Evolutionary conservation across 176 grass and related monocot genomes (phyloP).

Genomic region (Carex cristatella): DNA sequence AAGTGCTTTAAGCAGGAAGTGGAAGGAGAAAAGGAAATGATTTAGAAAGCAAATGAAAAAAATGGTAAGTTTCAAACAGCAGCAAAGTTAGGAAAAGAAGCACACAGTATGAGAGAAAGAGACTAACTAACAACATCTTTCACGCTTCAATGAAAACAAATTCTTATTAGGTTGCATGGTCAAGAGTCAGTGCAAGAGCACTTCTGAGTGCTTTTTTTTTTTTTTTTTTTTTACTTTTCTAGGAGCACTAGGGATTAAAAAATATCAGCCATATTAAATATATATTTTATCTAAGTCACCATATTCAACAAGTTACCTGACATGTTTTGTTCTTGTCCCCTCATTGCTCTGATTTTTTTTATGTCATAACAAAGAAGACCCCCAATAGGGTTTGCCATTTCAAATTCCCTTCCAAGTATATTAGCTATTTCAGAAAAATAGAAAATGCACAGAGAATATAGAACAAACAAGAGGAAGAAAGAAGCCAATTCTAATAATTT

Average conservation of each 20-base stretch:
- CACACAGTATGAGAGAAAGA: background rate
- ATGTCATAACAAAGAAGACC: background rate
- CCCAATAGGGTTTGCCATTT: background rate
- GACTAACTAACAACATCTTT: background rate
- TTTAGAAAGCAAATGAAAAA: background rate
- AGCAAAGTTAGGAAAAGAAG: background rate
- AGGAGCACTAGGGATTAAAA: background rate
- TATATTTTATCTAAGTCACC: background rate
- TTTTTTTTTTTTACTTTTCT: no score
- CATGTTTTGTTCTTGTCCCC: background rate
- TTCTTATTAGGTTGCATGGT: background rate
- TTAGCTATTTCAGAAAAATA: background rate
- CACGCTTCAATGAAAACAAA: background rate
- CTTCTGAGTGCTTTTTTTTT: background rate
- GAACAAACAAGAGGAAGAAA: background rate
- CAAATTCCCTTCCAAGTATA: background rate
- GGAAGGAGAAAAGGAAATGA: background rate
- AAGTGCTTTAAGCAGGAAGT: background rate
- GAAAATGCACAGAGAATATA: background rate
- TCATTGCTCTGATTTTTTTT: conserved; percentile 1
- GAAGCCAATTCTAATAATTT: background rate
- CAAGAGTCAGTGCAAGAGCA: no score
- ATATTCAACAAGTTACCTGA: background rate
- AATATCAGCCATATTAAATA: background rate
- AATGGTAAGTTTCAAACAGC: background rate